Base-by-base conservation (phyloP, 345 rosid genomes). In the Pseudoturritis turrita region DNA sequence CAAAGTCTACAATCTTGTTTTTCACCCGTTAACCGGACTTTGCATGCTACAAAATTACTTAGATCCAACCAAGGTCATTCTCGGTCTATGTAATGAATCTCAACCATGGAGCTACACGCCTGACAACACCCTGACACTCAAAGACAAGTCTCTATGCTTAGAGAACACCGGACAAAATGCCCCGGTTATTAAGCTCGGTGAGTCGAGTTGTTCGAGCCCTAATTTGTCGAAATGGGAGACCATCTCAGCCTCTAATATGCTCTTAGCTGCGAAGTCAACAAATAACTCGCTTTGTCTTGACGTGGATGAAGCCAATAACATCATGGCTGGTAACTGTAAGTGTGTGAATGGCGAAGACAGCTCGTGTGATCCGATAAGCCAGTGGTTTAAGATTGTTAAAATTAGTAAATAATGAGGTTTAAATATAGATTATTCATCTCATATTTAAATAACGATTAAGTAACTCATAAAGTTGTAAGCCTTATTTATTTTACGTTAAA, bases 221-320 rank as follows among this genome's bases (percentile, higher is more conserved):
- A 44, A 66, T 58, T 82, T 28, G 10, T 43, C 92, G 9, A 81
- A 70, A 63, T 92, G 98, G 98, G 79, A 81, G 2, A 49, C 40
- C 4, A 75, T 88, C 55, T 84, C 98, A 4, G 91, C 88, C 63
- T 92, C 98, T 2, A 81, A 80, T 50, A 85, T 92, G 92, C 96
- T 85, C 66, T 80, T 92, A 1, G 74, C 95, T 3, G 53, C 92
- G 0, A 82, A 52, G 41, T 62, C 78, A 33, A 37, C 54, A 8
- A 52, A 76, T 15, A 62, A 79, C 4, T 10, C 75, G 0, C 82
- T 86, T 49, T 92, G 98, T 81, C 77, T 90, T 40, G 96, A 92
- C 64, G 83, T 90, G 19, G 96, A 83, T 53, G 52, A 81, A 37
- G 1, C 23, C 73, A 75, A 79, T 57, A 67, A 37, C 14, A 55